Evolutionary conservation across 306 rosid species (phyloP).

Genomic region (Cucumis hystrix): DNA sequence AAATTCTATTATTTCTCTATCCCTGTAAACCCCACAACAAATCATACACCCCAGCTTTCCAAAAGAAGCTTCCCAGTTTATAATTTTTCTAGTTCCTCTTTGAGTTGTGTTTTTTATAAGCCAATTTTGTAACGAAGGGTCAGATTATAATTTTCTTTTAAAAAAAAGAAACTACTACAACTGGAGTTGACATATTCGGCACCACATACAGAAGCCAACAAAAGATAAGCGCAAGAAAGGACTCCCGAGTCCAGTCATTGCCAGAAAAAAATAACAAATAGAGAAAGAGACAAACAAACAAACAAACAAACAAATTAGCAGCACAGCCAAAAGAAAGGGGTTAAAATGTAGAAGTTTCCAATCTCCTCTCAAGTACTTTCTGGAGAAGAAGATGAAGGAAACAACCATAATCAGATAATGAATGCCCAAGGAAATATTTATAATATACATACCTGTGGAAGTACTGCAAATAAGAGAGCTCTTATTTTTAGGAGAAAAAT

Average conservation of each 20-base stretch:
- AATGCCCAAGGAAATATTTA: background rate
- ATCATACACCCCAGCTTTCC: no score
- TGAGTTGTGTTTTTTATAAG: background rate
- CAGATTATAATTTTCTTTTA: background rate
- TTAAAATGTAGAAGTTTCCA: background rate
- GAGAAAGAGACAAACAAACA: background rate
- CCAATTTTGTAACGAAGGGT: background rate
- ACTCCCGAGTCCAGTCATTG: background rate
- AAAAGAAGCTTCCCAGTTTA: no score
- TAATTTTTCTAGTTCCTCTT: background rate
- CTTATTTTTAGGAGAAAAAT: conserved; percentile 71
- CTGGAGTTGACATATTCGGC: background rate
- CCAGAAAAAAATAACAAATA: no score
- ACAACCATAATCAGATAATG: background rate
- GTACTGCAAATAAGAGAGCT: conserved; percentile 72
- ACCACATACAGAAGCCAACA: background rate
- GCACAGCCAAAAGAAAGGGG: background rate
- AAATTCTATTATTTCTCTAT: no score
- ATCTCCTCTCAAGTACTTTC: background rate
- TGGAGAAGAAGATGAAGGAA: background rate
- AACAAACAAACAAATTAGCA: background rate
- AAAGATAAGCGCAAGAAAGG: background rate
- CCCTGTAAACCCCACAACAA: no score
- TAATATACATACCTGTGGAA: conserved; percentile 55
- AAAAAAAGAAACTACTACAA: background rate